These are phyloP conservation scores for Cystoderma amianthinum DNA, from an alignment of 768 basidiomycete species.

Conservation along the genomic window DNA sequence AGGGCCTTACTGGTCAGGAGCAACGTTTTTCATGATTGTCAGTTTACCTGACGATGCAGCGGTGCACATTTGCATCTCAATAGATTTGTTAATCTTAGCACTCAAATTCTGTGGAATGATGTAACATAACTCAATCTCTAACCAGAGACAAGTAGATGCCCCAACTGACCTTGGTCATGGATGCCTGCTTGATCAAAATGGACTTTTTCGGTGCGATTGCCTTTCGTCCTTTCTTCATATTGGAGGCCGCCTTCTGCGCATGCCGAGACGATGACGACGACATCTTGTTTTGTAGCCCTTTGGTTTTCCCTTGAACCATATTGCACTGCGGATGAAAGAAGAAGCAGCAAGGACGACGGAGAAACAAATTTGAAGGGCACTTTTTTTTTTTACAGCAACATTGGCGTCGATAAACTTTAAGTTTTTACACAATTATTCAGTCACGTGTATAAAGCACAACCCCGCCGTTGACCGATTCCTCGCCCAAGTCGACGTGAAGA, in stretches of 20 bases:
- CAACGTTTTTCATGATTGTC: constrained; percentile 81
- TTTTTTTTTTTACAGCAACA: too few species aligned
- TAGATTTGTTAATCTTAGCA: constrained; percentile 87
- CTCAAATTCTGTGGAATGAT: constrained; percentile 54
- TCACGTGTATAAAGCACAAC: constrained; percentile 26
- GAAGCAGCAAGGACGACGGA: too few species aligned
- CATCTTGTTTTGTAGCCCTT: constrained; percentile 59
- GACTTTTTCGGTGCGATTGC: constrained; percentile 80
- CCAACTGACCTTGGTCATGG: constrained; percentile 64
- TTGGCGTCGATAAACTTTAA: too few species aligned
- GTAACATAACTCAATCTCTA: neutral
- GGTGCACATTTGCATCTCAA: constrained; percentile 86
- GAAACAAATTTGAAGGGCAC: too few species aligned
- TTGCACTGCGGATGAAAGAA: too few species aligned
- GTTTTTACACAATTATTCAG: neutral
- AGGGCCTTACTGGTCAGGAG: constrained; percentile 35
- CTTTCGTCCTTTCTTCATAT: constrained; percentile 74
- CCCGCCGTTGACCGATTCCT: constrained; percentile 34
- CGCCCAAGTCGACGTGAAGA: too few species aligned
- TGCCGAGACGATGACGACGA: constrained; percentile 48
- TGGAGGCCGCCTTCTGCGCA: constrained; percentile 59
- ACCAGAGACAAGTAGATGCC: neutral
- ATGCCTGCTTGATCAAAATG: constrained; percentile 60
- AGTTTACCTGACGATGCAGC: constrained; percentile 87
- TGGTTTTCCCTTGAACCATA: constrained; percentile 87